phyloP scores from a whole-genome alignment of 148 eudicot species.

The Cornus controversa region DNA sequence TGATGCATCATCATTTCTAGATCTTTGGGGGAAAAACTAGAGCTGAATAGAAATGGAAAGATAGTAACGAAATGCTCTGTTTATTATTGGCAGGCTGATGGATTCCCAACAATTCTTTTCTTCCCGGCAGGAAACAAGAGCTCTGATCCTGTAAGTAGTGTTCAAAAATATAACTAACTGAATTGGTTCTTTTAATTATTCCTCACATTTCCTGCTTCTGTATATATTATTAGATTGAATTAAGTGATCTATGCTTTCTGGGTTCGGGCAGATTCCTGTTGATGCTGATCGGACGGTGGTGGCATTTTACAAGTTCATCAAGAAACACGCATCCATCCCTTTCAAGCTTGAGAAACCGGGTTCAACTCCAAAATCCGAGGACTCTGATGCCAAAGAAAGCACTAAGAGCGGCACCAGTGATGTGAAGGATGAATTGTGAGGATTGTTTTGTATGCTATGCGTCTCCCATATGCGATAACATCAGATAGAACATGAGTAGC shows the following conservation, averaged over 20 bases:
- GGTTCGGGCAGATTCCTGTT: slow-evolving; percentile 53
- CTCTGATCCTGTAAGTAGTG: slow-evolving; percentile 68
- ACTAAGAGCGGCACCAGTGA: slow-evolving; percentile 23
- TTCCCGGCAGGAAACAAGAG: slow-evolving; percentile 88
- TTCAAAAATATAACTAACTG: not conserved
- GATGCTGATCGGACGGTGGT: slow-evolving; percentile 73
- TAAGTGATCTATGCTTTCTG: slow-evolving; percentile 1
- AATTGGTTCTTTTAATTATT: not conserved
- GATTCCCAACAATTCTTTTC: slow-evolving; percentile 89
- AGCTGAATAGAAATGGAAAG: not conserved
- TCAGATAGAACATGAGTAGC: not conserved
- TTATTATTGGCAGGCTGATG: slow-evolving; percentile 62
- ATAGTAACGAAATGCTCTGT: not conserved
- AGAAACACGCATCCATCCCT: slow-evolving; percentile 66
- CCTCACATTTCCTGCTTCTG: not conserved
- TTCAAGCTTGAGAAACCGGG: slow-evolving; percentile 72
- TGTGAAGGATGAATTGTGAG: slow-evolving; percentile 71
- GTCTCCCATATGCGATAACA: not conserved
- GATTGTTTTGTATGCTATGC: not conserved
- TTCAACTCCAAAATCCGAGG: slow-evolving; percentile 31
- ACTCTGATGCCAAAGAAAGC: slow-evolving; percentile 30
- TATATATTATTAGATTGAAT: not conserved
- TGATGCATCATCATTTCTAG: too few relatives aligned
- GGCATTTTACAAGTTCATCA: slow-evolving; percentile 75
- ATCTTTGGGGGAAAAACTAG: not conserved